Percentiles rank a stretch among this genome's conserved stretches.
Conservation (phyloP, 2,329 filamentous ascomycete species). For the Fusarium chuoi region DNA sequence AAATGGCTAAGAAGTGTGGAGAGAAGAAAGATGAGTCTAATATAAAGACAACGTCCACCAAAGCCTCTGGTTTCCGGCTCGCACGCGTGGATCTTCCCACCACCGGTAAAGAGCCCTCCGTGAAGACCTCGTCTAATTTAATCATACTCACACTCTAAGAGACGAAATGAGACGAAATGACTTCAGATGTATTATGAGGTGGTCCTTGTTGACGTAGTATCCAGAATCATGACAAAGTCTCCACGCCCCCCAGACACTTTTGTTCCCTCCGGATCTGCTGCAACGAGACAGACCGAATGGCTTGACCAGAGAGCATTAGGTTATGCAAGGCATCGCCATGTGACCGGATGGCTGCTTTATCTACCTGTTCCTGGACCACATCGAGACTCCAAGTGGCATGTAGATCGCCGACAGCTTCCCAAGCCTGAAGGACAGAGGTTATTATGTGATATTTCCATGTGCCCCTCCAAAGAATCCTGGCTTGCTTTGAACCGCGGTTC, state of each 20-base stretch:
- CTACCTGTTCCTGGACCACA: slow-evolving; percentile 18
- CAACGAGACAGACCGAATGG: slow-evolving; percentile 27
- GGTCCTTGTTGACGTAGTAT: background rate
- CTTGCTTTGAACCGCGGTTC: background rate
- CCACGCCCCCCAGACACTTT: slow-evolving; percentile 14
- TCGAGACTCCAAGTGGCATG: background rate
- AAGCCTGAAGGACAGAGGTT: background rate
- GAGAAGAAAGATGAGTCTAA: no score
- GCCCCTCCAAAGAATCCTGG: slow-evolving; percentile 1
- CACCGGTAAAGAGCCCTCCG: no score
- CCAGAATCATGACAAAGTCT: background rate
- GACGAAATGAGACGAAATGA: no score
- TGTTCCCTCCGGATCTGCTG: slow-evolving; percentile 24
- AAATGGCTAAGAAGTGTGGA: no score
- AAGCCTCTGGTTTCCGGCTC: no score
- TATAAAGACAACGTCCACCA: no score
- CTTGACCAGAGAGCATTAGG: slow-evolving; percentile 18
- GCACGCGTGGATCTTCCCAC: no score
- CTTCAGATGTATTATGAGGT: no score
- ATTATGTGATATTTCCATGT: slow-evolving; percentile 5
- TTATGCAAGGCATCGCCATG: slow-evolving; percentile 34
- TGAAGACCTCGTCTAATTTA: no score
- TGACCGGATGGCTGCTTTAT: slow-evolving; percentile 2
- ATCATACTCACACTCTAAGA: no score
- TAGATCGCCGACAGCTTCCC: slow-evolving; percentile 26